Percentiles rank a stretch among this genome's conserved stretches.
Conservation (phyloP, 2,329 filamentous ascomycete genomes). For the Fusarium globosum region DNA sequence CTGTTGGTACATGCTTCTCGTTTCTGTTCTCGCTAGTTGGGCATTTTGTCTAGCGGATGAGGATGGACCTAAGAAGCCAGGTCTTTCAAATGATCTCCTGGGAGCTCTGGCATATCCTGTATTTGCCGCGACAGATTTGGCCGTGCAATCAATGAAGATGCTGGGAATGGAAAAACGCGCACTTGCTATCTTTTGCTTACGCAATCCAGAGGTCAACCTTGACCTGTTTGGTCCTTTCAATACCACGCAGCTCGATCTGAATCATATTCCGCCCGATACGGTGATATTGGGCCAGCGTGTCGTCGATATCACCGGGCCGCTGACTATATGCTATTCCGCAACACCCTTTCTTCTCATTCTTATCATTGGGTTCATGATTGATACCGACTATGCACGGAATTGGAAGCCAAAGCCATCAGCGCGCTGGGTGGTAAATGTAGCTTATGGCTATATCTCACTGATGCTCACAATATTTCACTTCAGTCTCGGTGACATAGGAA, state of each 20-base stretch:
- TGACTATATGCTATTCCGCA: neutral
- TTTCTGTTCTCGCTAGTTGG: conserved; percentile 7
- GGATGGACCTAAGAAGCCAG: neutral
- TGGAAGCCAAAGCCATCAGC: neutral
- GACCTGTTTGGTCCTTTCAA: neutral
- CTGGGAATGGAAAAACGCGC: neutral
- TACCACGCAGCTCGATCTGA: neutral
- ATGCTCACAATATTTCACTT: neutral
- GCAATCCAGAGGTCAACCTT: neutral
- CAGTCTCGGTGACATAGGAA: neutral
- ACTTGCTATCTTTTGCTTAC: conserved; percentile 8
- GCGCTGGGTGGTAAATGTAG: neutral
- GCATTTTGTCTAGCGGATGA: neutral
- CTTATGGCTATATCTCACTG: neutral
- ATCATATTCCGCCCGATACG: neutral
- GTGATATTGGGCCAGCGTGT: neutral
- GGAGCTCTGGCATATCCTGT: conserved; percentile 12
- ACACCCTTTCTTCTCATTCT: neutral
- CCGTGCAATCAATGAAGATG: neutral
- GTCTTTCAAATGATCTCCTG: conserved; percentile 7
- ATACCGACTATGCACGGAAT: neutral
- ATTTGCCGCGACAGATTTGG: conserved; percentile 14
- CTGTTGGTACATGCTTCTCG: conserved; percentile 22
- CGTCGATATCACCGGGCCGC: conserved; percentile 1
- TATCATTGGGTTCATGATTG: neutral